These are phyloP conservation scores for Sugiyamaella castrensis DNA, from an alignment of 1,139 yeast species.

Conservation along the genomic window DNA sequence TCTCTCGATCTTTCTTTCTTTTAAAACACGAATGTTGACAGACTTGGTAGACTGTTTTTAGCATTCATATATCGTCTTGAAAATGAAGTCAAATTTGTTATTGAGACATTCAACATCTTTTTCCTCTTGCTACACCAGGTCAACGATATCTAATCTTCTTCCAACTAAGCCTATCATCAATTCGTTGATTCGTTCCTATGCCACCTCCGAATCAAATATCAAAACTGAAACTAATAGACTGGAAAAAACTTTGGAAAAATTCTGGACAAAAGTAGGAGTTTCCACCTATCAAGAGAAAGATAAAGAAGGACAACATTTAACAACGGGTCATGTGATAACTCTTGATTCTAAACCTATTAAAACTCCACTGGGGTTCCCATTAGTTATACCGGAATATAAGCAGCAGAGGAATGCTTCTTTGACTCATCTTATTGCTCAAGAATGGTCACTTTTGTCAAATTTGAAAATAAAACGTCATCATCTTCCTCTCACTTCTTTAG, in stretches of 20 bases:
- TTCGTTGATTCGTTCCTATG: conserved; percentile 5
- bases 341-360: conserved; percentile 74
- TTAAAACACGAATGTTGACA: too few relatives aligned
- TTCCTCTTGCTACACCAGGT: too few relatives aligned
- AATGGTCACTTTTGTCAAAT: conserved; percentile 77
- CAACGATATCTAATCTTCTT: too few relatives aligned
- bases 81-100: too few relatives aligned
- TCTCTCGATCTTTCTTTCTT: too few relatives aligned
- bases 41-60: too few relatives aligned
- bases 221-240: conserved; percentile 63
- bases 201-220: conserved; percentile 25
- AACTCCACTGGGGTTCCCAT: conserved; percentile 77
- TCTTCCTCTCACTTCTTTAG: conserved; percentile 82
- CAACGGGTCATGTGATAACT: conserved; percentile 48
- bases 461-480: conserved; percentile 74
- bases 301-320: conserved; percentile 23
- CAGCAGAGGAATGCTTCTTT: conserved; percentile 38
- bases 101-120: too few relatives aligned
- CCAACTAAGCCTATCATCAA: too few relatives aligned
- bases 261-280: conserved; percentile 79
- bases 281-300: conserved; percentile 21
- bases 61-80: too few relatives aligned
- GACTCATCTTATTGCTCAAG: conserved; percentile 77
- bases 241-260: conserved; percentile 66
- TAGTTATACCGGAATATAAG: conserved; percentile 62